phyloP scores from a whole-genome alignment of 768 basidiomycete genomes.

The Tylopilus plumbeoviolaceoides region DNA sequence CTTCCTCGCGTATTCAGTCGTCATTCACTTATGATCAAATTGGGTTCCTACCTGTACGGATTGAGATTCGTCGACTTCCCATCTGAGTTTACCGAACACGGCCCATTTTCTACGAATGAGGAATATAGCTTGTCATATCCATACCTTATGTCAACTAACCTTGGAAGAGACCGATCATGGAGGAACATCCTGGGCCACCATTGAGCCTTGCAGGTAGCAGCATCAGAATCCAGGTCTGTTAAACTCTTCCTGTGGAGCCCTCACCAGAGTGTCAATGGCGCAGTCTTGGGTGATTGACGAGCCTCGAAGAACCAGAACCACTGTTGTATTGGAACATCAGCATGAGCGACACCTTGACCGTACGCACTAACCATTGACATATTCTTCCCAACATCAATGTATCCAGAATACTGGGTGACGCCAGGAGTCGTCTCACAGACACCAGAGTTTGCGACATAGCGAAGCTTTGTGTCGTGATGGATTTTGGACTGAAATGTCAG shows the following conservation, averaged over 20 bases:
- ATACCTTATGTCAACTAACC: conserved; percentile 28
- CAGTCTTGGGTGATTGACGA: conserved; percentile 52
- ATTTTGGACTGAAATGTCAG: conserved; percentile 10
- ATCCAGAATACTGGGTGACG: conserved; percentile 58
- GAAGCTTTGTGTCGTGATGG: conserved; percentile 32
- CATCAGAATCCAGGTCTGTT: background rate
- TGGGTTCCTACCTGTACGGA: conserved; percentile 47
- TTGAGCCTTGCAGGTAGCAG: conserved; percentile 39
- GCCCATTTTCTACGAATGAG: conserved; percentile 50
- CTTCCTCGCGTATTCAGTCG: conserved; percentile 26
- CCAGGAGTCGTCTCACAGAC: conserved; percentile 64
- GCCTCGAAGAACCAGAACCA: conserved; percentile 79
- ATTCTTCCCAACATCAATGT: conserved; percentile 51
- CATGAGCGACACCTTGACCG: background rate
- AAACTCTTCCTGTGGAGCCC: background rate
- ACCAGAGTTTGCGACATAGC: conserved; percentile 55
- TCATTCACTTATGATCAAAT: background rate
- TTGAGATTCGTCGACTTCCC: conserved; percentile 47
- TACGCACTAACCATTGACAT: conserved; percentile 50
- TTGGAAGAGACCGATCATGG: conserved; percentile 65
- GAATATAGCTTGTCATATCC: background rate
- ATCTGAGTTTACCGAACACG: conserved; percentile 56
- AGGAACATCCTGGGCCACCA: conserved; percentile 60
- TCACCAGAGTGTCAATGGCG: conserved; percentile 64
- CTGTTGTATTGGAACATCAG: conserved; percentile 29